Base-by-base conservation (phyloP, 2,329 filamentous ascomycete genomes). In the Monosporascus sp. region DNA sequence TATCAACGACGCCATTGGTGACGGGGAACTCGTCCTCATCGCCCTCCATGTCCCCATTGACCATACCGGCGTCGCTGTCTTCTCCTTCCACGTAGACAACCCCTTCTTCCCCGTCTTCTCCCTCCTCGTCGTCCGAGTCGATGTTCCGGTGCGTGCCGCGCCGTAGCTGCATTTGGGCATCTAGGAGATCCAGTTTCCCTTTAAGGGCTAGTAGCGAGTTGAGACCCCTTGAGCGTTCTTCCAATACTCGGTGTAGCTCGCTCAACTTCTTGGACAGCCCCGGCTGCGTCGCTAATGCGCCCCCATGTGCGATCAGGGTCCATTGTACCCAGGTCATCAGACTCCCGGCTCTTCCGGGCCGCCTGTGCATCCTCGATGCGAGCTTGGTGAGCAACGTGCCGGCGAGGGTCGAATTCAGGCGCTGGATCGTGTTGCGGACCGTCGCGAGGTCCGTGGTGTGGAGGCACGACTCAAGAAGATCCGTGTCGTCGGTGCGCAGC, bases 291-390 rank as follows among this genome's bases (percentile, higher is more conserved):
- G 92, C 90, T 49, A 99, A 78, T 51, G 92, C 92, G 59, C 93
- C 94, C 60, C 94, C 94, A 67, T 99, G 94, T 2, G 89, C 87
- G 37, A 97, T 85, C 51, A 97, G 82, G 1, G 91, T 93, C 90
- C 91, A 96, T 72, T 97, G 92, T 44, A 97, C 88, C 92, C 94
- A 99, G 17, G 88, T 84, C 81, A 97, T 92, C 35, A 99, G 82
- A 66, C 87, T 89, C 50, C 92, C 91, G 15, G 94, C 93, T 51
- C 94, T 84, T 3, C 93, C 94, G 1, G 94, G 94, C 45, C 91
- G 85, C 60, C 88, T 84, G 72, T 96, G 87, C 68, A 99, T 82
- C 55, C 92, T 83, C 62, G 95, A 88, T 8, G 94, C 90, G 50
- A 99, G 81, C 70, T 90, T 91, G 65, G 86, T 85, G 53, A 99